Base-by-base conservation (phyloP, 2,329 filamentous ascomycete genomes). In the Xylaria sp. region DNA sequence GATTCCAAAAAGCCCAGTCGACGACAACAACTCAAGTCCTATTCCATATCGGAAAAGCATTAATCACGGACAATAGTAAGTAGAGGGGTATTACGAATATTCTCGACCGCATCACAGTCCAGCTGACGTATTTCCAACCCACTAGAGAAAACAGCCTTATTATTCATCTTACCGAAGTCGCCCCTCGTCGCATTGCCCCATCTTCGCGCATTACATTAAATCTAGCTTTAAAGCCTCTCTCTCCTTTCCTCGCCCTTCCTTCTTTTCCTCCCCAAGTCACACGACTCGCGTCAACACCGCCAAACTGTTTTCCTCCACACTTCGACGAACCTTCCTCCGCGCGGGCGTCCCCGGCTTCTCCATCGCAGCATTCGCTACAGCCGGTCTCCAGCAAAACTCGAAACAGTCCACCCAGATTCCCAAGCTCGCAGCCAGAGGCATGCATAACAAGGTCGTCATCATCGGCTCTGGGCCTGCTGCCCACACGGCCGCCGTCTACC, bases 401-500 rank as follows among this genome's bases (percentile, higher is more conserved):
- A 69, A 71, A 42, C 71, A 75, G 57, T 71, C 77, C n/a, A 73
- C 65, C 63, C 79, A 80, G 75, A 75, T 81, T 71, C 79, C 79
- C 72, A 80, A 75, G 74, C 77, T 83, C 64, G 77, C 79, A 66
- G 80, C 80, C 53, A 84, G 83, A 80, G 93, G 87, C 79, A 97
- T 97, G 91, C 96, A 98, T 83, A 93, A 88, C 84, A 96, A 95
- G 83, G 91, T 97, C 77, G 92, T 97, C 79, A 93, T 94, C 79
- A 92, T 93, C 83, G 94, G 96, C 85, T 99, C 96, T 71, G 96
- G 96, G 85, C 96, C 96, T 72, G 96, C 94, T 75, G 96, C 94
- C 82, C 96, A 99, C 85, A 99, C 96, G 56, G 96, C 96, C 71
- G 96, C 96, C 81, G 90, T 99, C 80, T 99, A 99, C 83, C 91